These are phyloP conservation scores for Delonix regia DNA, from an alignment of 306 rosid species.

Conservation along the genomic window DNA sequence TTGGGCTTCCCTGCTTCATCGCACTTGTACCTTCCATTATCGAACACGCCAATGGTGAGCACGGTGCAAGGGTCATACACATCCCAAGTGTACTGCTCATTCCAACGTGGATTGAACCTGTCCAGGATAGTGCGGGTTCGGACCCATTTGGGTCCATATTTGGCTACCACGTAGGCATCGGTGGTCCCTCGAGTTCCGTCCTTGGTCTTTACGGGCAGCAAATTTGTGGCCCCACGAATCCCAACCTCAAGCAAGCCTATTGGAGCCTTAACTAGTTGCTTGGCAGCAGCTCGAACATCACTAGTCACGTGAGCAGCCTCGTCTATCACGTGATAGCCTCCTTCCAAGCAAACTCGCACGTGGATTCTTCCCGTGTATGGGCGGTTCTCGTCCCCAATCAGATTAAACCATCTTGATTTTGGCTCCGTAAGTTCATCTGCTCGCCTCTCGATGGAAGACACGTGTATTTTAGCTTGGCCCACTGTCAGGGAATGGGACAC, in stretches of 20 bases:
- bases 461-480: slow-evolving; percentile 64
- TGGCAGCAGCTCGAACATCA: slow-evolving; percentile 72
- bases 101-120: slow-evolving; percentile 86
- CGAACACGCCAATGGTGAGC: slow-evolving; percentile 74
- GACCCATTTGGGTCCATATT: slow-evolving; percentile 88
- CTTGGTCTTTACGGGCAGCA: slow-evolving; percentile 73
- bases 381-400: slow-evolving; percentile 49
- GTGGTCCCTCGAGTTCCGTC: slow-evolving; percentile 76
- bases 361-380: slow-evolving; percentile 73
- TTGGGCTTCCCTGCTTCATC: slow-evolving; percentile 56
- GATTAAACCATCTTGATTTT: slow-evolving; percentile 85
- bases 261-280: slow-evolving; percentile 65
- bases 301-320: slow-evolving; percentile 90
- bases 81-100: slow-evolving; percentile 91
- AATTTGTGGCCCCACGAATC: slow-evolving; percentile 74
- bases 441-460: slow-evolving; percentile 66
- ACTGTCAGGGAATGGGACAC: slow-evolving; percentile 44
- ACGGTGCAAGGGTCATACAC: slow-evolving; percentile 86
- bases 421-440: slow-evolving; percentile 56
- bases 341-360: slow-evolving; percentile 73
- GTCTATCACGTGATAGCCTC: slow-evolving; percentile 91
- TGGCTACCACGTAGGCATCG: slow-evolving; percentile 81
- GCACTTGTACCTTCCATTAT: slow-evolving; percentile 65
- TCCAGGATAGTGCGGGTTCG: slow-evolving; percentile 80
- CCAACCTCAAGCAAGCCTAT: slow-evolving; percentile 84